Conservation (phyloP, 2,329 filamentous ascomycete genomes). For the Trichophyton verrucosum region DNA sequence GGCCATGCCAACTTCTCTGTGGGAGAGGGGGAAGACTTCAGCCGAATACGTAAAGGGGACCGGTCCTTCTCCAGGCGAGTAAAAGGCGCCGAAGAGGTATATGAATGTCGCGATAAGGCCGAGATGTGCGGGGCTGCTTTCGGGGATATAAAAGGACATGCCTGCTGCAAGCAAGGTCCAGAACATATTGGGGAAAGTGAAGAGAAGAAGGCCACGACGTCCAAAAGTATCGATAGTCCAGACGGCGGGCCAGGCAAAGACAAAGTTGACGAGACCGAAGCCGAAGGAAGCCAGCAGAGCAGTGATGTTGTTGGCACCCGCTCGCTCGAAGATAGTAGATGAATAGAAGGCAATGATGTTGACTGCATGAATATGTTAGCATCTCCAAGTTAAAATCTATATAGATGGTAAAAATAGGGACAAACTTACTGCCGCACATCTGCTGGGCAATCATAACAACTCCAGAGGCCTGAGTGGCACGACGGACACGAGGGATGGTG, state of each 20-base stretch:
- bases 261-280: conserved; percentile 50
- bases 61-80: conserved; percentile 51
- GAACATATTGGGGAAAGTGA: conserved; percentile 58
- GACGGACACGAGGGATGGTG: conserved; percentile 21
- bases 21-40: conserved; percentile 44
- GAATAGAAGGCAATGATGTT: conserved; percentile 64
- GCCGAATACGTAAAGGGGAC: conserved; percentile 42
- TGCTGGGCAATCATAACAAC: conserved; percentile 24
- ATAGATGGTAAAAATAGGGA: not conserved
- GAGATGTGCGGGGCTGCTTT: conserved; percentile 33
- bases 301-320: conserved; percentile 37
- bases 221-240: conserved; percentile 57
- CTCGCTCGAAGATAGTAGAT: conserved; percentile 28
- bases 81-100: conserved; percentile 53
- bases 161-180: conserved; percentile 53
- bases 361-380: conserved; percentile 25
- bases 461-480: conserved; percentile 21
- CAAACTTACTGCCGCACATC: conserved; percentile 26
- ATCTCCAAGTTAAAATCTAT: not conserved
- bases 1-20: conserved; percentile 41
- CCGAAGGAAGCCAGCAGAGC: conserved; percentile 51
- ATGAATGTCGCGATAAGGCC: conserved; percentile 49
- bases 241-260: conserved; percentile 52
- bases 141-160: conserved; percentile 44
- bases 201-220: conserved; percentile 48